phyloP scores from a whole-genome alignment of 1,284 basidiomycete genomes.

The Microbotryum scabiosae region DNA sequence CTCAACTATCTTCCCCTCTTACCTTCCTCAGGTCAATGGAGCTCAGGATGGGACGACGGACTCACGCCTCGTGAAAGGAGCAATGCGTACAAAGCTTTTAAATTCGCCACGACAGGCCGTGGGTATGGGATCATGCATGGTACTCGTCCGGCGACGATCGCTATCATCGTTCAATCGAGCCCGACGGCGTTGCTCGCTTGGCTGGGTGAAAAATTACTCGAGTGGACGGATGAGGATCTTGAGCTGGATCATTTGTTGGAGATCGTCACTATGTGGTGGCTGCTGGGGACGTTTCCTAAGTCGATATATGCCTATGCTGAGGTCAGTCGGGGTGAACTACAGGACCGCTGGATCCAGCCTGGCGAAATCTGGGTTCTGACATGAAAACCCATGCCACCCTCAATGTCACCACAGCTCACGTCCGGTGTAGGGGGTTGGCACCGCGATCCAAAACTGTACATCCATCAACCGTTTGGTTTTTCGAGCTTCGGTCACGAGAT shows the following conservation, averaged over 20 bases:
- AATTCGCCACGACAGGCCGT: conserved; percentile 9
- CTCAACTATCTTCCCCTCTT: conserved; percentile 20
- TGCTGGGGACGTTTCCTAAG: conserved; percentile 41
- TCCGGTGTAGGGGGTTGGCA: conserved; percentile 28
- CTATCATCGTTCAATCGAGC: conserved; percentile 37
- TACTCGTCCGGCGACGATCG: conserved; percentile 42
- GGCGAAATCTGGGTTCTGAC: too few relatives aligned
- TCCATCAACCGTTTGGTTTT: conserved; percentile 41
- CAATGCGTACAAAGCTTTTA: conserved; percentile 1
- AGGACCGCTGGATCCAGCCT: neutral
- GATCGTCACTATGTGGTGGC: conserved; percentile 42
- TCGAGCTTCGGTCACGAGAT: conserved; percentile 42
- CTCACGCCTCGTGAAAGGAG: conserved; percentile 14
- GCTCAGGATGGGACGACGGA: neutral
- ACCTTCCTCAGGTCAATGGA: neutral
- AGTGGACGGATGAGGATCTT: conserved; percentile 40
- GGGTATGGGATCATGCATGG: conserved; percentile 30
- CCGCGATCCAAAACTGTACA: conserved; percentile 30
- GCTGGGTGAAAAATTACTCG: conserved; percentile 44
- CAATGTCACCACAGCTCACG: conserved; percentile 8
- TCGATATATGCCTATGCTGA: conserved; percentile 44
- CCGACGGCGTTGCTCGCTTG: conserved; percentile 43
- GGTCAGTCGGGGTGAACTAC: conserved; percentile 28
- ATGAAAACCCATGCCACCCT: neutral
- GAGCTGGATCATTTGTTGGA: conserved; percentile 36